Percentiles rank a stretch among this genome's conserved stretches.
Evolutionary conservation across 2,329 filamentous ascomycete species (phyloP).

Genomic region (Ophiostoma tasmaniense): DNA sequence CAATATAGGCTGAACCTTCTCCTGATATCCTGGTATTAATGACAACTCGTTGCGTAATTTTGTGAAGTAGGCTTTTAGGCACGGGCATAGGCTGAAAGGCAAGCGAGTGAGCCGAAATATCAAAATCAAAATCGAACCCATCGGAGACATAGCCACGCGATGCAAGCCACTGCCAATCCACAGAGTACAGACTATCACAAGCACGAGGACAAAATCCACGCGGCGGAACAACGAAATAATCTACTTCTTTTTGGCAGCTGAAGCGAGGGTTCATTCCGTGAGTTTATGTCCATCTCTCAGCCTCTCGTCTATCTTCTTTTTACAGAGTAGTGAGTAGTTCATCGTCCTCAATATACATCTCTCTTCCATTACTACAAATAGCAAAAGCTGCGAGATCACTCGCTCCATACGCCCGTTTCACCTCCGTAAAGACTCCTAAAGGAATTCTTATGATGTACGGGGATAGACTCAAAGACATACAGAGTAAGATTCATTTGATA

Average conservation of each 20-base stretch:
- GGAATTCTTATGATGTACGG: no score
- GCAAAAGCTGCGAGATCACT: background rate
- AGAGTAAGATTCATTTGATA: background rate
- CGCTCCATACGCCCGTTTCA: background rate
- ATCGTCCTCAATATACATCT: background rate
- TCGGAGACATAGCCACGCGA: slow-evolving; percentile 1
- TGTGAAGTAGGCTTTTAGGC: no score
- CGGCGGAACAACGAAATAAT: background rate
- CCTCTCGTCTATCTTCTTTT: background rate
- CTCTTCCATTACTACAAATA: background rate
- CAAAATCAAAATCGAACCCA: background rate
- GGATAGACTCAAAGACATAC: no score
- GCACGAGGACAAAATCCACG: background rate
- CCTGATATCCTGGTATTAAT: no score
- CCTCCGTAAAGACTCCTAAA: background rate
- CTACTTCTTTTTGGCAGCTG: background rate
- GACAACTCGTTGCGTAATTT: no score
- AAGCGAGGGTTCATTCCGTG: no score
- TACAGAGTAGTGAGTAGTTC: no score
- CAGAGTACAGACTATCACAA: background rate
- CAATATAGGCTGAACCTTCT: background rate
- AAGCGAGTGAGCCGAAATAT: background rate
- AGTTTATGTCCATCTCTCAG: background rate
- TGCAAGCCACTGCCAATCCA: background rate
- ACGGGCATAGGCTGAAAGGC: no score